phyloP scores from a whole-genome alignment of 768 basidiomycete species.

The Tylopilus subfusipes region DNA sequence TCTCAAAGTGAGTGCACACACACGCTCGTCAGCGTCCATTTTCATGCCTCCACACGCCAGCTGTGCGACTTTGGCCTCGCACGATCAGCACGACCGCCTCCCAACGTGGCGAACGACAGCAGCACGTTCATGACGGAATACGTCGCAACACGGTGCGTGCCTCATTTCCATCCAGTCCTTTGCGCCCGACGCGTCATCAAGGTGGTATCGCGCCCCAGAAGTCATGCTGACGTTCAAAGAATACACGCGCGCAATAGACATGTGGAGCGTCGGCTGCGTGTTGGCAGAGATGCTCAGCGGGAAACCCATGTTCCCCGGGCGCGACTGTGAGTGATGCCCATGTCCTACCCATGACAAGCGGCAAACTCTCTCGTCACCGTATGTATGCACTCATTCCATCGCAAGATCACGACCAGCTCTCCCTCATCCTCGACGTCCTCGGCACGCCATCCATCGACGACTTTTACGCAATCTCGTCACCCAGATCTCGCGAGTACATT shows the following conservation, averaged over 20 bases:
- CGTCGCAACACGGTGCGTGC: conserved; percentile 78
- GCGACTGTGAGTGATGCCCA: conserved; percentile 58
- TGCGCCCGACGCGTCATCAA: conserved; percentile 21
- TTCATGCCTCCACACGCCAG: conserved; percentile 33
- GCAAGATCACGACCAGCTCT: conserved; percentile 85
- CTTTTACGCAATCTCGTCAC: conserved; percentile 87
- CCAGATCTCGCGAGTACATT: conserved; percentile 79
- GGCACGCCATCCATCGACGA: conserved; percentile 90
- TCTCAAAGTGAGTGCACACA: conserved; percentile 63
- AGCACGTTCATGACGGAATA: conserved; percentile 91
- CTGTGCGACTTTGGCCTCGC: conserved; percentile 88
- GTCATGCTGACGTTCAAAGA: conserved; percentile 98
- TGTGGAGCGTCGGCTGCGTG: conserved; percentile 86
- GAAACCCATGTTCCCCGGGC: conserved; percentile 92
- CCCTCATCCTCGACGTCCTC: conserved; percentile 90
- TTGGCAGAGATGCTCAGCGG: conserved; percentile 90
- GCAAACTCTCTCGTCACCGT: too few species aligned
- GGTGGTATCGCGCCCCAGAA: conserved; percentile 98
- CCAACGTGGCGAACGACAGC: conserved; percentile 68
- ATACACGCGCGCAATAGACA: conserved; percentile 84
- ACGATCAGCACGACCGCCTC: conserved; percentile 70
- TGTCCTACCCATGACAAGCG: too few species aligned
- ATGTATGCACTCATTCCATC: neutral
- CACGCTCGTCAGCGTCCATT: neutral
- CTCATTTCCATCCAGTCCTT: neutral